These are phyloP conservation scores for Smittium mucronatum DNA, from an alignment of 371 early-diverging fungal species.

Conservation along the genomic window DNA sequence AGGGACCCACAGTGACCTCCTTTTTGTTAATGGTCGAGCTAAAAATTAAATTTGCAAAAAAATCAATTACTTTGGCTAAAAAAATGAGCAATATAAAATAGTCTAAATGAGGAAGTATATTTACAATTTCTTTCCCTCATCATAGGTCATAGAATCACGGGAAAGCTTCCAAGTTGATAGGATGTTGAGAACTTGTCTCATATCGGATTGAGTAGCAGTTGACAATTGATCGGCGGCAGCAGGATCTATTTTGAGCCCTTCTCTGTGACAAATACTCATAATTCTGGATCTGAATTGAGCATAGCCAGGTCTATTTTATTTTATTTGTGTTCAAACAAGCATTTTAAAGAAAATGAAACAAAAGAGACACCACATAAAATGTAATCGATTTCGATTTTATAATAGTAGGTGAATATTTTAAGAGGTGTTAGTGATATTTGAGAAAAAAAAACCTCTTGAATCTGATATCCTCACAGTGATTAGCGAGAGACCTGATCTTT, in stretches of 20 bases:
- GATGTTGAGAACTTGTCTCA: constrained; percentile 96
- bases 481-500: constrained; percentile 82
- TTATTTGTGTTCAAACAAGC: too few relatives aligned
- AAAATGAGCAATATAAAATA: constrained; percentile 4
- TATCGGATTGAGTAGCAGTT: constrained; percentile 72
- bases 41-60: not conserved
- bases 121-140: constrained; percentile 58
- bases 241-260: constrained; percentile 61
- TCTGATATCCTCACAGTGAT: constrained; percentile 77
- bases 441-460: constrained; percentile 41
- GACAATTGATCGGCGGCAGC: constrained; percentile 86
- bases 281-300: constrained; percentile 59
- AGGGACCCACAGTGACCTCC: constrained; percentile 59
- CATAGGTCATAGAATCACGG: constrained; percentile 52
- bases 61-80: too few relatives aligned
- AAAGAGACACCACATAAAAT: too few relatives aligned
- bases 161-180: constrained; percentile 75
- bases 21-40: constrained; percentile 45
- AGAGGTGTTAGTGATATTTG: too few relatives aligned
- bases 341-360: too few relatives aligned
- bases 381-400: too few relatives aligned
- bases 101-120: constrained; percentile 13
- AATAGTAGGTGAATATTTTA: too few relatives aligned
- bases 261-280: constrained; percentile 63
- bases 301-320: constrained; percentile 48